Percentiles rank a stretch among this genome's conserved stretches.
phyloP scores from a whole-genome alignment of 2,329 filamentous ascomycete genomes.

The Colletotrichum sp. region DNA sequence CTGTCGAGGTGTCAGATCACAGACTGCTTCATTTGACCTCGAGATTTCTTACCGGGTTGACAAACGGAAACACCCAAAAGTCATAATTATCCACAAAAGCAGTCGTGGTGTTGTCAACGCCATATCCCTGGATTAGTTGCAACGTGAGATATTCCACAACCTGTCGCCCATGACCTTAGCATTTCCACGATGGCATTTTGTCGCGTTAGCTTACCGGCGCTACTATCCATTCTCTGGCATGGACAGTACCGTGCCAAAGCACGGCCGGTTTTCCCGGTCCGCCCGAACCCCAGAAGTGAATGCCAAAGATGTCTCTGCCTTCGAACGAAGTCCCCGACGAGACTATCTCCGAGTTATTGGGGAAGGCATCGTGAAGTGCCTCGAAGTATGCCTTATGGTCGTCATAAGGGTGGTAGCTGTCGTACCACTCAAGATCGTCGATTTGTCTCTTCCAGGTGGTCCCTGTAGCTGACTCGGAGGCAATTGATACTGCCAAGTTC shows the following conservation, averaged over 20 bases:
- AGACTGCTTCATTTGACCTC: background rate
- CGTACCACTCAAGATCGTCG: constrained; percentile 48
- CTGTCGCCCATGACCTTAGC: background rate
- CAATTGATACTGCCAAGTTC: constrained; percentile 32
- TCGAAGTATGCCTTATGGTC: constrained; percentile 52
- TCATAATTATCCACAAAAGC: constrained; percentile 59
- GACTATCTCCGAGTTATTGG: constrained; percentile 51
- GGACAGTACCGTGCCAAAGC: constrained; percentile 56
- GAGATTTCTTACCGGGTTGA: constrained; percentile 48
- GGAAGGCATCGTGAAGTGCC: constrained; percentile 43
- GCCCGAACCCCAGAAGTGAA: constrained; percentile 52
- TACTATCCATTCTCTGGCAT: constrained; percentile 60
- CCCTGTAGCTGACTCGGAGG: constrained; percentile 25
- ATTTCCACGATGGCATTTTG: constrained; percentile 31
- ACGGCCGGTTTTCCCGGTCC: constrained; percentile 51
- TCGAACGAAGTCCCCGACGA: constrained; percentile 49
- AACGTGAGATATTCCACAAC: constrained; percentile 53
- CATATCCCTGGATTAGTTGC: constrained; percentile 48
- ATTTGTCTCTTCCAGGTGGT: constrained; percentile 25
- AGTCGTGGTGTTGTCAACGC: constrained; percentile 36
- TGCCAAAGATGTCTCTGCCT: constrained; percentile 61
- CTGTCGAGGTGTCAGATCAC: background rate
- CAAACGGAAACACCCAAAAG: constrained; percentile 58
- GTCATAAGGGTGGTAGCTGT: constrained; percentile 53
- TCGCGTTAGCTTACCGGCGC: constrained; percentile 48